These are phyloP conservation scores for Meira miltonrushii DNA, from an alignment of 1,284 basidiomycete species.

Conservation along the genomic window DNA sequence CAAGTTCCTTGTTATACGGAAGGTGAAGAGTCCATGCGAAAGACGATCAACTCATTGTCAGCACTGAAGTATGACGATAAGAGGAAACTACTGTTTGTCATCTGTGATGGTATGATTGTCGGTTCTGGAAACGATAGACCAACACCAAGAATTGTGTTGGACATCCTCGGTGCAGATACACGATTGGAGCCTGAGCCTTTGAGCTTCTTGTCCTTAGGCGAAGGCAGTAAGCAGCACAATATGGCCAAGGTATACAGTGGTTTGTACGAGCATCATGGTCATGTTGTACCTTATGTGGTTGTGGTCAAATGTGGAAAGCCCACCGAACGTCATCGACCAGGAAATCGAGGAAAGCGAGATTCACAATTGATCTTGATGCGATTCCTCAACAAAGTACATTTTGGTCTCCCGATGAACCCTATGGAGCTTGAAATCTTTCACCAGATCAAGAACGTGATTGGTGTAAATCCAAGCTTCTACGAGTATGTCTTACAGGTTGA, in stretches of 20 bases:
- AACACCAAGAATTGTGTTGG: slow-evolving; percentile 74
- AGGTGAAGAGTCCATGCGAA: slow-evolving; percentile 77
- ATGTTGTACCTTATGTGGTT: slow-evolving; percentile 93
- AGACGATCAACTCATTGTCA: slow-evolving; percentile 89
- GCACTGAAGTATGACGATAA: slow-evolving; percentile 97
- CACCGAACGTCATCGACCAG: slow-evolving; percentile 82
- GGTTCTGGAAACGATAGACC: slow-evolving; percentile 73
- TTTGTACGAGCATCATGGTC: slow-evolving; percentile 85
- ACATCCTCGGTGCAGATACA: slow-evolving; percentile 90
- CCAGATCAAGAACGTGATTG: slow-evolving; percentile 98
- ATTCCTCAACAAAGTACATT: slow-evolving; percentile 98
- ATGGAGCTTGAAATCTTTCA: slow-evolving; percentile 96
- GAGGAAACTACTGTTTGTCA: slow-evolving; percentile 85
- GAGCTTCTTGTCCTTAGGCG: slow-evolving; percentile 85
- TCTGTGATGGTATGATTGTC: slow-evolving; percentile 98
- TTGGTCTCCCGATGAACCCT: slow-evolving; percentile 92
- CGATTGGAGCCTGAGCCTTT: slow-evolving; percentile 90
- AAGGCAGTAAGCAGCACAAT: slow-evolving; percentile 92
- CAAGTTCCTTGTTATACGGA: slow-evolving; percentile 98
- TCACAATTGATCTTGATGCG: slow-evolving; percentile 94
- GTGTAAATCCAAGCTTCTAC: slow-evolving; percentile 96
- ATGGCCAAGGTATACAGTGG: slow-evolving; percentile 98
- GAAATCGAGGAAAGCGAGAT: slow-evolving; percentile 68
- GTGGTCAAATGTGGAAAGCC: slow-evolving; percentile 97
- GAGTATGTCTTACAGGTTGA: slow-evolving; percentile 96